Base-by-base conservation (phyloP, 2,329 filamentous ascomycete species). In the Penicillium oxalicum region DNA sequence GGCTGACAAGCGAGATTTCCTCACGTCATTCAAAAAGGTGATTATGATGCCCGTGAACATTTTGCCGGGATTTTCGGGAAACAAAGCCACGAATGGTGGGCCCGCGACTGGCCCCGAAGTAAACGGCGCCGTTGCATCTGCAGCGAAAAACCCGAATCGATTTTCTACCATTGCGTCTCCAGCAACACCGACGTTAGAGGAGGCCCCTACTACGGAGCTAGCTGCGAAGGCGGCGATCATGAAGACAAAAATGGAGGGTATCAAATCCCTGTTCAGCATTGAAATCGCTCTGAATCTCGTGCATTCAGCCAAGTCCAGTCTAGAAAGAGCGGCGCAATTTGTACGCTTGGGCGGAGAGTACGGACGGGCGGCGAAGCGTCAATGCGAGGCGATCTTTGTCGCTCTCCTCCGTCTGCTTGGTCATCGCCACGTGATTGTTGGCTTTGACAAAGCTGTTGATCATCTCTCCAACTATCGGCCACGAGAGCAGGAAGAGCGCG, bases 21-120 rank as follows among this genome's bases (percentile, higher is more conserved):
- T 98, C 52, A 93, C 85, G 40, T 95, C 91, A 0, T 98, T 98
- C 76, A 96, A 90, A 65, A 97, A 97, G 69, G 93, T 98, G 7
- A 88, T 98, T 56, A 96, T 98, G 91, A 94, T 95, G 84, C 93
- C 93, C 2, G 91, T 98, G 42, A 95, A 88, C 45, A 91, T 90
- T 7, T 75, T 97, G 4, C 88, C 89, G 1, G 84, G 80, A 40
- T 80, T 88, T 54, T 75, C 80, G 5, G 72, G 81, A 74, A n/a
- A 77, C 77, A 47, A 88, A 82, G 62, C 77, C 71, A 51, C 70
- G 29, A 32, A 11, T 68, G 64, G 61, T 27, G 49, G 52, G 34
- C 7, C 59, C 8, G 68, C 65, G 47, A 40, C 55, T 0, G 61
- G 60, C 8, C 53, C 56, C 5, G 55, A 58, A 18, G 54, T 59